A percentile compares a stretch with the other conserved stretches of the same genome.
These are phyloP conservation scores for Podospora australis DNA, from an alignment of 495 filamentous ascomycete genomes.

Conservation along the genomic window DNA sequence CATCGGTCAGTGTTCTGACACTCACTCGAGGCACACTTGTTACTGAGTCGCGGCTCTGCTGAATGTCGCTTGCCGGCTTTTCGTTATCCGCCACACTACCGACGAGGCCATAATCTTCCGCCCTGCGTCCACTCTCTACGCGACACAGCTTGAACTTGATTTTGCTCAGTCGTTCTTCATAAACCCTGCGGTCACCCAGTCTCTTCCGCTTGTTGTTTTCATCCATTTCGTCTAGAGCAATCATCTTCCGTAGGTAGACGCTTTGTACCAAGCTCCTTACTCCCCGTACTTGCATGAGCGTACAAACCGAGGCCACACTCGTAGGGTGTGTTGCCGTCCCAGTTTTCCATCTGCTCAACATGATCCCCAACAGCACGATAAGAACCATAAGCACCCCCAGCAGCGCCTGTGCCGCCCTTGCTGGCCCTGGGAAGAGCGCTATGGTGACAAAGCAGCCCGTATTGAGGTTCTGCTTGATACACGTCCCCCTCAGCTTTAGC, in stretches of 20 bases:
- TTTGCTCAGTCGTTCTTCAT: not conserved
- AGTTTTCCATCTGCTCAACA: not conserved
- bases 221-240: not conserved
- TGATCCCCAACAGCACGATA: not conserved
- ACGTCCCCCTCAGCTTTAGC: slow-evolving; percentile 4
- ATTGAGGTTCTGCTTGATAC: not conserved
- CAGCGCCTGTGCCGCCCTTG: slow-evolving; percentile 6
- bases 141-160: not conserved
- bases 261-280: not conserved
- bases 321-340: slow-evolving; percentile 1
- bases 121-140: not conserved
- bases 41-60: not conserved
- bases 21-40: not conserved
- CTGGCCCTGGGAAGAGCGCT: slow-evolving; percentile 6
- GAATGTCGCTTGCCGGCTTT: not conserved
- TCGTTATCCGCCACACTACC: not conserved
- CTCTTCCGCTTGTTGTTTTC: not conserved
- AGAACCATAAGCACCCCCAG: slow-evolving; percentile 2
- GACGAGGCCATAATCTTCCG: not conserved
- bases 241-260: not conserved
- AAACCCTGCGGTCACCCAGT: not conserved
- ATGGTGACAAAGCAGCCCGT: slow-evolving; percentile 6
- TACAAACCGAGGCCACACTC: slow-evolving; percentile 2
- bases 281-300: not conserved
- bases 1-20: not conserved